Base-by-base conservation (phyloP, 305 asterid genomes). In the Coffea humblotiana region DNA sequence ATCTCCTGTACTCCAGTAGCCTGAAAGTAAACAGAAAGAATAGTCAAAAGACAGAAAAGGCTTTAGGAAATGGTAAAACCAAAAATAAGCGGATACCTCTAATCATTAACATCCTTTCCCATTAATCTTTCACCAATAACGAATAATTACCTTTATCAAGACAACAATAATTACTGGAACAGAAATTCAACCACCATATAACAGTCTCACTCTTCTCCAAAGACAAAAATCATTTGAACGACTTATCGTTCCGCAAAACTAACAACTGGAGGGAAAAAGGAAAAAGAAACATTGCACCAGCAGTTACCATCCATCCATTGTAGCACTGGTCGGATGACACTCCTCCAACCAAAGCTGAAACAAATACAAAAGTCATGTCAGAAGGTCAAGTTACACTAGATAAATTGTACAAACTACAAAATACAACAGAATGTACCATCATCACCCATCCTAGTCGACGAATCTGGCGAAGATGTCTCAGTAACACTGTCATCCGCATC, bases 321-420 rank as follows among this genome's bases (percentile, higher is more conserved):
- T 79, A 85, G 86, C 83, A 86, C 73, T 87, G 77, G 67, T 81
- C 88, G 73, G 92, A 72, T 25, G 88, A 85, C 58, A 80, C 81
- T 71, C 87, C 94, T 77, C 84, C 92, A 80, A 81, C 86, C 77
- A 86, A 85, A 86, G 83, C 96, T 91, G 97, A 73, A 72, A 49
- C 18, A 56, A 76, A 6, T 12, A 25, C 2, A 3, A 51, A 21
- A 48, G 25, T 8, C 7, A 13, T 19, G 9, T 19, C 68, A 71
- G 64, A 72, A 54, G 58, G 40, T 56, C 61, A 37, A 3, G 74
- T 40, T 48, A 81, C 73, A 32, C 32, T 8, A 27, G 71, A 45
- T 4, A 63, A 25, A 63, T 40, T 58, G 47, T 52, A 56, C 61
- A 71, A 49, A 15, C 8, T 8, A 37, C 48, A 13, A 11, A 32